phyloP scores from a whole-genome alignment of 2,329 filamentous ascomycete species.

The Fonsecaea monophora region DNA sequence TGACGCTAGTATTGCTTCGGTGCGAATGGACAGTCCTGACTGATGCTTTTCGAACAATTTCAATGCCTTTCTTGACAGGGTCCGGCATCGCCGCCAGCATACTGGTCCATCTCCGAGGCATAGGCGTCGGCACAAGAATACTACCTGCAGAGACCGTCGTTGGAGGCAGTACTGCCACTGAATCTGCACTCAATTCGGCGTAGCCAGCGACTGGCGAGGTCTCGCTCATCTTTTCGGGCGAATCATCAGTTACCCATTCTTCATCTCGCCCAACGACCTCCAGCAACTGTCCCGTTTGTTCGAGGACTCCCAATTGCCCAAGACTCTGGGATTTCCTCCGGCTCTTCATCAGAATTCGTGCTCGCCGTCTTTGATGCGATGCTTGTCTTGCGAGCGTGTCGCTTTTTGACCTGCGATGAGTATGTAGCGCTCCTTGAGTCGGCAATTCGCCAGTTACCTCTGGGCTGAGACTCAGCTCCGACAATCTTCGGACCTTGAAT shows the following conservation, averaged over 20 bases:
- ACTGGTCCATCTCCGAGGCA: slow-evolving; percentile 36
- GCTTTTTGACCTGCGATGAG: slow-evolving; percentile 34
- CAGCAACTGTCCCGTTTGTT: neutral
- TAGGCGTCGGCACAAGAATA: slow-evolving; percentile 24
- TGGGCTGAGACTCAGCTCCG: slow-evolving; percentile 24
- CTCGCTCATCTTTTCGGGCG: slow-evolving; percentile 20
- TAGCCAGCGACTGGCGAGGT: slow-evolving; percentile 35
- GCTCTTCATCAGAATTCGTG: slow-evolving; percentile 33
- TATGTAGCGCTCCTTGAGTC: neutral
- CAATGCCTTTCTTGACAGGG: slow-evolving; percentile 33
- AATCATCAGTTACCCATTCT: slow-evolving; percentile 33
- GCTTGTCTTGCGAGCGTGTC: slow-evolving; percentile 30
- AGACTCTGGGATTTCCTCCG: slow-evolving; percentile 29
- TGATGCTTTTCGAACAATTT: slow-evolving; percentile 37
- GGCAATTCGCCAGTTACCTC: slow-evolving; percentile 1
- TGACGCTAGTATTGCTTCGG: slow-evolving; percentile 37
- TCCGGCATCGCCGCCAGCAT: slow-evolving; percentile 37
- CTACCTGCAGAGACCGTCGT: slow-evolving; percentile 15
- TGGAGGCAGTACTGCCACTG: slow-evolving; percentile 26
- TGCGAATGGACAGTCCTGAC: slow-evolving; percentile 33
- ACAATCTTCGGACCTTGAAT: slow-evolving; percentile 31
- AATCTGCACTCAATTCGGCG: slow-evolving; percentile 39
- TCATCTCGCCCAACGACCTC: slow-evolving; percentile 15
- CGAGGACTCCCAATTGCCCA: slow-evolving; percentile 9
- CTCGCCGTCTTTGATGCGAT: slow-evolving; percentile 29